Conservation (phyloP, 164 flowering plant genomes). For the Vitis rotundifolia region DNA sequence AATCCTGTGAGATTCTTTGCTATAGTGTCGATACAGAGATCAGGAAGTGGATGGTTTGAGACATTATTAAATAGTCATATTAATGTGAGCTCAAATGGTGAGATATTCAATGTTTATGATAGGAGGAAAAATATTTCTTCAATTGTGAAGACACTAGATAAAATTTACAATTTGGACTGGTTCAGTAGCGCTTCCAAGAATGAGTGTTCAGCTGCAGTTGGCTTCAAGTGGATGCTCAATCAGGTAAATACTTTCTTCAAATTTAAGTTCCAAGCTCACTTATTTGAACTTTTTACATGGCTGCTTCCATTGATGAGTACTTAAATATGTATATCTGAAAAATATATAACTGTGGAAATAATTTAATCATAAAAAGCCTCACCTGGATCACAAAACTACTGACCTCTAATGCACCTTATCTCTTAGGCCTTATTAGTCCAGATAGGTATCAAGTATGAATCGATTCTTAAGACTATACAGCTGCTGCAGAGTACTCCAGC, state of each 20-base stretch:
- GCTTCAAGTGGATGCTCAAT: conserved; percentile 96
- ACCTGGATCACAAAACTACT: too few species aligned
- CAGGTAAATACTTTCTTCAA: conserved; percentile 43
- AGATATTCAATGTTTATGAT: conserved; percentile 58
- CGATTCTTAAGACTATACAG: too few species aligned
- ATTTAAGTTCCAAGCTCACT: neutral
- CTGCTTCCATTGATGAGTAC: too few species aligned
- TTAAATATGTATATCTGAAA: too few species aligned
- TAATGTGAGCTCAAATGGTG: conserved; percentile 90
- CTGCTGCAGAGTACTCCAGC: too few species aligned
- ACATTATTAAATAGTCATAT: conserved; percentile 77
- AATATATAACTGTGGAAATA: too few species aligned
- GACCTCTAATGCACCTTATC: too few species aligned
- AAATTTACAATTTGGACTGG: conserved; percentile 76
- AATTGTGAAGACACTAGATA: conserved; percentile 60
- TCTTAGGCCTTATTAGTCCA: too few species aligned
- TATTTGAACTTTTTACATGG: too few species aligned
- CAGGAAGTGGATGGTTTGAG: conserved; percentile 98
- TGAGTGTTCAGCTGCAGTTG: conserved; percentile 80
- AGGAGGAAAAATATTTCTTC: conserved; percentile 65
- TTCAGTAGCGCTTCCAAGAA: conserved; percentile 85
- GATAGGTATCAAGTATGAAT: too few species aligned
- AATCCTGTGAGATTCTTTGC: conserved; percentile 76
- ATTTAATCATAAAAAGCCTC: too few species aligned
- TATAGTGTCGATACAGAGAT: conserved; percentile 79